Evolutionary conservation across 192 early-diverging fungal genomes (phyloP).

Genomic region (Coemansia sp.): DNA sequence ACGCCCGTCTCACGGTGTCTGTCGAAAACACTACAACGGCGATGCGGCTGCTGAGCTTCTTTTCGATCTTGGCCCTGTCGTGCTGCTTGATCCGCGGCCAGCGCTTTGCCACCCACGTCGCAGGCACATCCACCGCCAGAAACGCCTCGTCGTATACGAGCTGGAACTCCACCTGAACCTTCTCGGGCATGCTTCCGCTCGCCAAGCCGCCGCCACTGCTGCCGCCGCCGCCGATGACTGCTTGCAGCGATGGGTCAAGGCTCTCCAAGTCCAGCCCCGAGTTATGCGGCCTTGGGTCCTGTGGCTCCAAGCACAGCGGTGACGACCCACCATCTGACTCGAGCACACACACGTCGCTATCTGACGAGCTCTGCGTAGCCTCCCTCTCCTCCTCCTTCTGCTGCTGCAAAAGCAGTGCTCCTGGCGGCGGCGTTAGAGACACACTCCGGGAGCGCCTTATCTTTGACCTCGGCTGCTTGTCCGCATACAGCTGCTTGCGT

Average conservation of each 20-base stretch:
- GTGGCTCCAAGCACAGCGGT: no score
- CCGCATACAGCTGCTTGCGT: no score
- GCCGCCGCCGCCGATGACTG: constrained; percentile 4
- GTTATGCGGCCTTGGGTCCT: no score
- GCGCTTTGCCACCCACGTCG: constrained; percentile 16
- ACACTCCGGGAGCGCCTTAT: constrained; percentile 35
- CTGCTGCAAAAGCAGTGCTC: not conserved
- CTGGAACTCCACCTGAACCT: constrained; percentile 35
- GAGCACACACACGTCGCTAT: not conserved
- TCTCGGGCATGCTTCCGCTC: constrained; percentile 3
- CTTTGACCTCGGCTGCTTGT: no score
- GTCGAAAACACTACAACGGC: constrained; percentile 28
- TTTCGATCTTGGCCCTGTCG: constrained; percentile 2
- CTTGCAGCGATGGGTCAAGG: constrained; percentile 52
- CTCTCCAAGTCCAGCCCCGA: constrained; percentile 1
- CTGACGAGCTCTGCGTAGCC: not conserved
- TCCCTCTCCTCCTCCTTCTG: not conserved
- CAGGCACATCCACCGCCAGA: constrained; percentile 16
- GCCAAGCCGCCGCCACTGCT: not conserved
- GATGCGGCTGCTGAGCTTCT: constrained; percentile 21
- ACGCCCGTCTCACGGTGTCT: constrained; percentile 20
- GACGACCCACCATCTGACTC: no score
- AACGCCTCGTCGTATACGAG: constrained; percentile 29
- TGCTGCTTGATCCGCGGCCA: constrained; percentile 14
- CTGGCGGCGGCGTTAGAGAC: constrained; percentile 53